Evolutionary conservation across 208 protist genomes (phyloP), one percentile per base, ranked within the genome.

Genomic region (Crithidia mellificae): DNA sequence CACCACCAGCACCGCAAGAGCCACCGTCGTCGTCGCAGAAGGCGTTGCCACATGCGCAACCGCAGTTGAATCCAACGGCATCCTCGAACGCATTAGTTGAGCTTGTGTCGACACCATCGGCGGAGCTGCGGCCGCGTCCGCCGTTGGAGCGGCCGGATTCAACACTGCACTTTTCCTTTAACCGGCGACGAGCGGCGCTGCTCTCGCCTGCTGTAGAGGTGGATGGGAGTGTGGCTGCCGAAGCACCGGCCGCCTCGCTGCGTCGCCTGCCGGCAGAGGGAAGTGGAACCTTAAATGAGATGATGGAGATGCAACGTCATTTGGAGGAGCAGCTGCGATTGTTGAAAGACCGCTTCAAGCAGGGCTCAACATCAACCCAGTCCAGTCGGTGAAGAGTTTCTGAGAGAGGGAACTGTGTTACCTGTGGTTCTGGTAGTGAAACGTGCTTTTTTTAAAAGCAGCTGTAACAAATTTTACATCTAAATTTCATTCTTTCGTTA

Each of bases 311-410:
- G 53, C 70, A 75, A 24, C 53, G 44, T 2, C 54, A 58, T 20
- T 46, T 75, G 8, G 63, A 68, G 39, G 63, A 69, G 30, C 54
- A 54, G 55, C 55, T 75, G 17, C 51, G 46, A 15, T 3, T 75
- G 0, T 20, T 69, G 30, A 75, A 68, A 29, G 62, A 63, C 43
- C 61, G 55, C n/a, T 75, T 75, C n/a, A 30, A 52, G 6, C 41
- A 41, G n/a, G 51, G 63, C 17, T 8, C 24, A 0, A 22, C 39
- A 12, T 25, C 55, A 20, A 32, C 11, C 19, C 46, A 54, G 11
- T 12, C 36, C 2, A 50, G n/a, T 9, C 1, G 24, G 0, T 62
- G 24, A 24, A 38, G 34, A 11, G 34, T 38, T 15, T 19, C 6
- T 12, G 34, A 38, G 34, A 38, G 34, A 38, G 34, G 7, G 7